Evolutionary conservation across 768 basidiomycete species (phyloP), one percentile per base, ranked within the genome.

Genomic region (Amanita rubescens): DNA sequence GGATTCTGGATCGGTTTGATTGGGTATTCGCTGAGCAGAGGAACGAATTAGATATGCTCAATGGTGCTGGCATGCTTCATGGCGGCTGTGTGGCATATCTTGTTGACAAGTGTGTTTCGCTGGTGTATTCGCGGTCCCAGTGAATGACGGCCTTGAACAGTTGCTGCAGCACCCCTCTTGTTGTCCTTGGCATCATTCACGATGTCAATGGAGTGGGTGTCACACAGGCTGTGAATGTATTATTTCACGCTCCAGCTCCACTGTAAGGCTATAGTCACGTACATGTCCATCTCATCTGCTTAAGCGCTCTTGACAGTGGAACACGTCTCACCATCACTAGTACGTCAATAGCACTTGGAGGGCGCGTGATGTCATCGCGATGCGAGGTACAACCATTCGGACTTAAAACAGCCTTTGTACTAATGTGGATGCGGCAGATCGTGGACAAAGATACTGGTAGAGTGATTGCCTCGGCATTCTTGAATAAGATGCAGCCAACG

Each of bases 51-150:
- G 85, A 77, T 53, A 86, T 87, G 84, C 70, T 87, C 30, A 89
- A 88, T 59, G 85, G 85, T 11, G 83, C 84, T 22, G 82, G 82
- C 1, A 84, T 85, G 79, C 71, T 87, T 14, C 86, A 87, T 58
- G 86, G 87, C n/a, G 85, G 82, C 35, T 85, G 84, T 51, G 64
- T 88, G 32, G 81, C 84, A 42, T 87, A 87, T 66, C 70, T 88
- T 52, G 80, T 87, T 41, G 86, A 88, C 67, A 87, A 84, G 83
- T 83, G 55, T 47, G 76, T 66, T 33, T 15, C 37, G 24, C 9
- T 25, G 4, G 5, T 32, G 42, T 39, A 41, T 8, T n/a, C 14
- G 42, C 22, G 1, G 15, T 43, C 41, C 24, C 51, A 17, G 15
- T 10, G 11, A 27, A 27, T 46, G 20, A 35, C 12, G n/a, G 32